These are phyloP conservation scores for Macadamia integrifolia DNA, from an alignment of 164 flowering plant genomes.

Conservation along the genomic window DNA sequence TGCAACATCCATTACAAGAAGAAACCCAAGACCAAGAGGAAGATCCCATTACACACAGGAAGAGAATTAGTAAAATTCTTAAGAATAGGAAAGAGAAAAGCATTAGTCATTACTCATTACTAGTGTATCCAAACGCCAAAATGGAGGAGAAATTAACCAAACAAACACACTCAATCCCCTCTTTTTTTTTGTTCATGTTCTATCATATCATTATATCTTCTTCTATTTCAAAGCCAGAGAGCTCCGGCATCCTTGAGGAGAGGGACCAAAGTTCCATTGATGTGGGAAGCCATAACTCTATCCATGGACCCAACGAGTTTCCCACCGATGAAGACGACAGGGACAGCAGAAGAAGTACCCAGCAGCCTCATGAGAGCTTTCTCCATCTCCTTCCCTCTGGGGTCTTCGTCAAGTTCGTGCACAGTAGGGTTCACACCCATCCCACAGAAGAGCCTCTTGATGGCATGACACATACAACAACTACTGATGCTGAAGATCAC, in stretches of 20 bases:
- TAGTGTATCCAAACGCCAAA: slow-evolving; percentile 8
- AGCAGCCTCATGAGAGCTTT: slow-evolving; percentile 38
- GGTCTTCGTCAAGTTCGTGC: slow-evolving; percentile 59
- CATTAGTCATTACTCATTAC: neutral
- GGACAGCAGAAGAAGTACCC: slow-evolving; percentile 32
- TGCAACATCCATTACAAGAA: slow-evolving; percentile 1
- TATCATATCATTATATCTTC: neutral
- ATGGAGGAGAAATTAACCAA: slow-evolving; percentile 10
- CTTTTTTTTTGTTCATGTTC: slow-evolving; percentile 1
- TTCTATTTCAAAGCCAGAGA: slow-evolving; percentile 43
- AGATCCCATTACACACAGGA: neutral
- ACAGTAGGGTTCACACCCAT: slow-evolving; percentile 69
- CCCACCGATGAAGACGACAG: slow-evolving; percentile 68
- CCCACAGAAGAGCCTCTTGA: slow-evolving; percentile 56
- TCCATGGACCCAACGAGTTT: slow-evolving; percentile 64
- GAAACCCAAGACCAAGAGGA: neutral
- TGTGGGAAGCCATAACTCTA: slow-evolving; percentile 62
- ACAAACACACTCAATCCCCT: slow-evolving; percentile 3
- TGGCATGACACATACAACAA: slow-evolving; percentile 77
- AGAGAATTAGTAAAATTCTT: no score
- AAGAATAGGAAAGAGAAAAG: neutral
- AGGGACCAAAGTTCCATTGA: slow-evolving; percentile 58
- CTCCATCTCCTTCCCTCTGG: slow-evolving; percentile 43
- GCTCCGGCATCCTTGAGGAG: slow-evolving; percentile 69
- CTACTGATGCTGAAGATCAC: slow-evolving; percentile 59